Base-by-base conservation (phyloP, 495 filamentous ascomycete genomes). In the Penicillium taxi region DNA sequence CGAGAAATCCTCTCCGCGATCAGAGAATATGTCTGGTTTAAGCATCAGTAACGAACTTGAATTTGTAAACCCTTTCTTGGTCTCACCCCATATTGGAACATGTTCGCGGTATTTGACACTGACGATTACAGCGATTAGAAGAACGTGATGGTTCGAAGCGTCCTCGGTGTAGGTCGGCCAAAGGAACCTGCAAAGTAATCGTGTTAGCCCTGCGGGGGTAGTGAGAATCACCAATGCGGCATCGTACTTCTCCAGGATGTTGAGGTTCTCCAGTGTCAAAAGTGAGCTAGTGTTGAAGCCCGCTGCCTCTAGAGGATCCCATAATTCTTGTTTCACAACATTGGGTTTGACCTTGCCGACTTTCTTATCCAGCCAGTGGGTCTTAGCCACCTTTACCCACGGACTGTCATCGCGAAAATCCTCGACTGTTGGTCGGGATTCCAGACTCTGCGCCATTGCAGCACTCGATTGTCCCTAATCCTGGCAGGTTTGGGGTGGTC, bases 141-240 rank as follows among this genome's bases (percentile, higher is more conserved):
- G 72, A 36, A 94, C 80, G 58, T 96, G 89, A 47, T 84, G 81
- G 58, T 96, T 90, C 23, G 86, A 90, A 17, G 87, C 79, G 52
- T 88, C 79, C 46, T 96, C 88, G 26, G 72, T 75, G 56, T 90
- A 99, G 32, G 83, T 82, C 15, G 90, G 91, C 91, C 93, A 99
- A 16, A 99, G 75, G 53, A 86, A 94, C 55, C 84, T 90, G 37
- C 23, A 23, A 12, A 25, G 38, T 31, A 26, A 31, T 36, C 29
- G 17, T 14, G 41, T 58, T 52, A 62, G 56, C 45, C 39, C 35
- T 47, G 39, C 11, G 39, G 40, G 16, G 8, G 39, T 17, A 11
- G 18, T 4, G 5, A 20, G 20, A 28, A 16, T 26, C 17, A 11
- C 18, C 9, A 25, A 9, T 12, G 35, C 44, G 36, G 18, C 27